These are phyloP conservation scores for Penicillium flavigenum DNA, from an alignment of 495 filamentous ascomycete genomes.

Conservation along the genomic window DNA sequence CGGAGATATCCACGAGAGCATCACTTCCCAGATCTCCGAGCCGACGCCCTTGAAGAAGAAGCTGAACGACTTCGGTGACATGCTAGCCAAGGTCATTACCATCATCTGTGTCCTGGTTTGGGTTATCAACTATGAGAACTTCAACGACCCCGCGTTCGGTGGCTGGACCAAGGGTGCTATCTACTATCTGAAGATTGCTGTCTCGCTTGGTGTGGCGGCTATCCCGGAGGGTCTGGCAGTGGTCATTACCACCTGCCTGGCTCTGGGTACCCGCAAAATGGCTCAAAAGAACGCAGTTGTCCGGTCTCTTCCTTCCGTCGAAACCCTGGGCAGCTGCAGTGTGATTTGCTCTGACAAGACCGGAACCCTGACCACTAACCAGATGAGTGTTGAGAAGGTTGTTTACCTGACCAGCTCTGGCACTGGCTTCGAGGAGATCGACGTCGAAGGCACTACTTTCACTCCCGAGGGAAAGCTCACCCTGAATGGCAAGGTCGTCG, in stretches of 20 bases:
- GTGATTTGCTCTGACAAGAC: constrained; percentile 99
- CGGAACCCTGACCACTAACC: constrained; percentile 96
- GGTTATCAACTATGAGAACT: constrained; percentile 97
- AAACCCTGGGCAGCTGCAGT: constrained; percentile 97
- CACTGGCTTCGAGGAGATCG: constrained; percentile 76
- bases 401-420: constrained; percentile 76
- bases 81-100: constrained; percentile 95
- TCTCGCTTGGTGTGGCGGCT: constrained; percentile 95
- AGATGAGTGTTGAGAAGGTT: constrained; percentile 97
- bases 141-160: constrained; percentile 90
- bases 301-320: constrained; percentile 91
- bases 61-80: constrained; percentile 96
- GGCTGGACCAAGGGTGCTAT: constrained; percentile 98
- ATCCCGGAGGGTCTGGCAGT: constrained; percentile 97
- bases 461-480: constrained; percentile 75
- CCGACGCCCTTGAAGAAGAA: constrained; percentile 98
- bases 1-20: constrained; percentile 98
- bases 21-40: constrained; percentile 95
- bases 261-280: constrained; percentile 96
- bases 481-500: constrained; percentile 62
- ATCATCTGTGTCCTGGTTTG: constrained; percentile 95
- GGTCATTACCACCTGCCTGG: constrained; percentile 95
- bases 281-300: constrained; percentile 97
- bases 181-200: constrained; percentile 99
- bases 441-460: constrained; percentile 93